Base-by-base conservation (phyloP, 495 filamentous ascomycete genomes). In the Penicillium paradoxum region DNA sequence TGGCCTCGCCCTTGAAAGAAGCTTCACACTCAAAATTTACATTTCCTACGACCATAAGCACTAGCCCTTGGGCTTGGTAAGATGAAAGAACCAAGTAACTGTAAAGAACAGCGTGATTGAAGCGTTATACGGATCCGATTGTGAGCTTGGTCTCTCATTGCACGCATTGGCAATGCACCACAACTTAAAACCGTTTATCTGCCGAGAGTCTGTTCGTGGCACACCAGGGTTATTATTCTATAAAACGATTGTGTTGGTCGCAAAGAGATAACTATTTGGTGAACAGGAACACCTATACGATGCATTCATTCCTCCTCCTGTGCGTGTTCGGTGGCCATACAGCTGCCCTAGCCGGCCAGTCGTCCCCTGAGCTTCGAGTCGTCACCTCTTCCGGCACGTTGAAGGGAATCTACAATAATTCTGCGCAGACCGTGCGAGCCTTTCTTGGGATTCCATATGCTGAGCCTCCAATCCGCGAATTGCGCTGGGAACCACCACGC, bases 371-470 rank as follows among this genome's bases (percentile, higher is more conserved):
- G 17, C 53, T 55, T n/a, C 45, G 5, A 13, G 19, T 55, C 0
- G 27, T 43, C 9, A 55, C 45, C 0, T 49, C 67, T 25, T 67
- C 60, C 36, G 73, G 73, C n/a, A 48, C 46, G 0, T 55, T 73
- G 15, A 62, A 63, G 2, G 73, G 73, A 1, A 60, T 69, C 24
- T 60, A 72, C 58, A 68, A 71, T 51, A 49, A 56, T 36, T 62
- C 67, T 1, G 48, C 59, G 1, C 63, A 65, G 1, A 59, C 56
- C 24, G 65, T 69, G 1, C 51, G 62, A 29, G 65, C 64, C 38
- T 72, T 71, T 54, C 58, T 70, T 11, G 69, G 68, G 2, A 65
- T 73, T 41, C 71, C 63, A 4, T 75, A 70, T 45, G 71, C 64
- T 3, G 63, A 66, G 29, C 55, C 63, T 13, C 60, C 65, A 18